Evolutionary conservation across 1,284 basidiomycete species (phyloP).

Genomic region (Cerioporus squamosus): DNA sequence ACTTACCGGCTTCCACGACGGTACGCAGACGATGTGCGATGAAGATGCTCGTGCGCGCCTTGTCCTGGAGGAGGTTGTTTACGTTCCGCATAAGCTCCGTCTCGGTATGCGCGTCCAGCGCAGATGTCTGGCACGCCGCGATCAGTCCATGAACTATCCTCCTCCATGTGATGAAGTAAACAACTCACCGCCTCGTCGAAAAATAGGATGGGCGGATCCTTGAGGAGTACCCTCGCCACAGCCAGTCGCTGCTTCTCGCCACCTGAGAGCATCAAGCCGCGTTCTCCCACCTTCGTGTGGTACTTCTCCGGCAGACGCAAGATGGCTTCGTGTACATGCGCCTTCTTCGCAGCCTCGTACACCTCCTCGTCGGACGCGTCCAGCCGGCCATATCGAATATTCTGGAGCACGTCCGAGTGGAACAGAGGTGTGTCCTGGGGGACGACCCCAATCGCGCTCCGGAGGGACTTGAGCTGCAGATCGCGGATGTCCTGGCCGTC

Average conservation of each 20-base stretch:
- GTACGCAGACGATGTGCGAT: conserved; percentile 93
- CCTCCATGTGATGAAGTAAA: too few relatives aligned
- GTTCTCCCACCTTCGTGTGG: conserved; percentile 90
- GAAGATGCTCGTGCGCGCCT: conserved; percentile 90
- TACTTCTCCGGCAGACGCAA: conserved; percentile 86
- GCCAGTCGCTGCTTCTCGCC: conserved; percentile 98
- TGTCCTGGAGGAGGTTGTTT: conserved; percentile 77
- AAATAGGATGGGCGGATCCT: conserved; percentile 94
- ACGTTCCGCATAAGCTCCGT: conserved; percentile 96
- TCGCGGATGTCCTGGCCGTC: conserved; percentile 87
- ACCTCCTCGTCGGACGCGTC: conserved; percentile 87
- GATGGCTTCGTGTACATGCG: conserved; percentile 88
- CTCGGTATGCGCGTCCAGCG: conserved; percentile 94
- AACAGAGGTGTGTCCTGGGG: conserved; percentile 98
- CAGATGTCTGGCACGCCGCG: conserved; percentile 71
- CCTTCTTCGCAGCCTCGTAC: conserved; percentile 79
- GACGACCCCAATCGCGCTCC: conserved; percentile 87
- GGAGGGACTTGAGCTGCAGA: conserved; percentile 75
- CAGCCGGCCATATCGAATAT: conserved; percentile 92
- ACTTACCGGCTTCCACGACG: conserved; percentile 82
- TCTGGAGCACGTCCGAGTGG: conserved; percentile 94
- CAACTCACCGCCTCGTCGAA: conserved; percentile 93
- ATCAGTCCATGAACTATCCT: background rate
- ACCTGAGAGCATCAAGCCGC: conserved; percentile 97
- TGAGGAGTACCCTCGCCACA: conserved; percentile 90